Evolutionary conservation across 306 rosid species (phyloP), one percentile per base, ranked within the genome.

Genomic region (Quercus robur): DNA sequence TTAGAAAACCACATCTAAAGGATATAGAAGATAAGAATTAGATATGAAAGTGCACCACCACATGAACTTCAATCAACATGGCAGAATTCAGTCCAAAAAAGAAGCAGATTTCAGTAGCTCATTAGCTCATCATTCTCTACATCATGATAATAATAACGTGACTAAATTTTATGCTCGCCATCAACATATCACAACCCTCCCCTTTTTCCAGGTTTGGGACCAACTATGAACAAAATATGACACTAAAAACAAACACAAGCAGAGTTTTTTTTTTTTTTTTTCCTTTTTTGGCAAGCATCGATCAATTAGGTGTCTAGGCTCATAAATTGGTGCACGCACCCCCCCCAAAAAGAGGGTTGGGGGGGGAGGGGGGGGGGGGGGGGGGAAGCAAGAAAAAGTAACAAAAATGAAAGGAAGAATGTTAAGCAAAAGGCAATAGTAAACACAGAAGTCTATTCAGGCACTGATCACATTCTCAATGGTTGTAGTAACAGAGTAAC

Each of bases 311-410:
- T 12, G 7, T 5, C 66, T 59, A 21, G 11, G 11, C 17, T 49
- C 17, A 49, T 49, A 49, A 49, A 13, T 49, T 49, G 54, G 54
- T 49, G 54, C 52, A 7, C 0, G 13, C 51, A 8, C 1, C 17
- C 63, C 28, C 63, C 10, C 3, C n/a, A 20, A 56, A 18, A 56
- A 4, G 2, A 2, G 1, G 1, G 2, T 21, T 0, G 1, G 38
- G 6, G 0, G 0, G 0, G 0, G 0, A 0, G 2, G 8, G 0
- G 8, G 2, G 8, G 2, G 8, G 8, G 2, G 8, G 8, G 0
- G 0, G 0, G 0, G 0, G 2, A 7, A 38, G 2, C 44, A 2
- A 38, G 44, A 38, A 38, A 38, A 38, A 7, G 44, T 2, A 38
- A 7, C 1, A 38, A 38, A 38, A 38, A 38, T 38, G 10, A 6